These are phyloP conservation scores for Rheum nobile DNA, from an alignment of 148 eudicot genomes.

Conservation along the genomic window DNA sequence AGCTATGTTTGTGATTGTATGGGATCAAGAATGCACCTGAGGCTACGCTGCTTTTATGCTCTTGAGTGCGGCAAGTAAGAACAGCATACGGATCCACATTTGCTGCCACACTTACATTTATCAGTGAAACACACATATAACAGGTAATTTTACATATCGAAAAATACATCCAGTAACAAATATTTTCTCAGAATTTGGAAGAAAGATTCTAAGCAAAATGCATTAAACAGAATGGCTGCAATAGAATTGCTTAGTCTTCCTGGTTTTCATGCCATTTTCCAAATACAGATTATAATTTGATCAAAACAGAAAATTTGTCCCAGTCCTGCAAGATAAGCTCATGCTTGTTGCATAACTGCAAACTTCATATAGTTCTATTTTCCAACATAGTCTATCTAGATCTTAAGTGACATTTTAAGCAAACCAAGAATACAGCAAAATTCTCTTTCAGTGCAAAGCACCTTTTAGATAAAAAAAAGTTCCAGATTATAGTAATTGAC, in stretches of 20 bases:
- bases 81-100: slow-evolving; percentile 68
- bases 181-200: neutral
- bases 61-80: slow-evolving; percentile 62
- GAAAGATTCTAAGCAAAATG: neutral
- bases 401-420: neutral
- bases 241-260: neutral
- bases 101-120: slow-evolving; percentile 23
- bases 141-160: neutral
- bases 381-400: neutral
- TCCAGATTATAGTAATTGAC: neutral
- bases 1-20: neutral
- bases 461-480: too few species aligned
- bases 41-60: slow-evolving; percentile 65
- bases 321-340: neutral
- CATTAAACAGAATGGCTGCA: neutral
- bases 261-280: neutral
- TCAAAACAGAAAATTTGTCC: neutral
- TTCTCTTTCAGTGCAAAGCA: neutral
- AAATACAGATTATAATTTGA: neutral
- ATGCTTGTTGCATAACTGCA: too few species aligned
- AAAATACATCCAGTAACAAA: neutral
- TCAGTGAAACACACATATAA: neutral
- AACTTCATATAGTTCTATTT: neutral
- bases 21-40: slow-evolving; percentile 30
- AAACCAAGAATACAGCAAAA: neutral